phyloP scores from a whole-genome alignment of 306 rosid species.

The Oxytropis ochrocephala region DNA sequence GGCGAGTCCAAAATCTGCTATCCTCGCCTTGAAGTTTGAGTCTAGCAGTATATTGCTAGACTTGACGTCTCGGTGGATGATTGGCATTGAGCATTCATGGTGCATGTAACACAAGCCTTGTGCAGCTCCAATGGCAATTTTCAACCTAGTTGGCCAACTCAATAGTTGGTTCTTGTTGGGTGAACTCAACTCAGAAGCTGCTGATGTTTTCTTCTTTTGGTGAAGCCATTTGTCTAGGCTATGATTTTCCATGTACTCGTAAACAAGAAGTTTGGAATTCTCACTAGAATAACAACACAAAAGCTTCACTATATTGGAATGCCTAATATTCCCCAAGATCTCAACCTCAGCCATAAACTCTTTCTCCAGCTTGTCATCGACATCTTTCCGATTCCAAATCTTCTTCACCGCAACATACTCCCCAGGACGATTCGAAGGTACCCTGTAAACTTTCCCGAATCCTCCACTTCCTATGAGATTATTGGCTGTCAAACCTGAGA shows the following conservation, averaged over 20 bases:
- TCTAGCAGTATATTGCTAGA: slow-evolving; percentile 85
- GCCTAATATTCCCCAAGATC: slow-evolving; percentile 64
- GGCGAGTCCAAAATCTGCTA: slow-evolving; percentile 96
- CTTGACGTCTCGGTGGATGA: slow-evolving; percentile 86
- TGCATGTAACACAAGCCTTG: slow-evolving; percentile 87
- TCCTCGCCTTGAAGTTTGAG: slow-evolving; percentile 56
- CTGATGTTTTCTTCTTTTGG: slow-evolving; percentile 35
- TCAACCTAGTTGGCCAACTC: slow-evolving; percentile 73
- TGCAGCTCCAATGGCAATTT: slow-evolving; percentile 77
- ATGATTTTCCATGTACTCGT: slow-evolving; percentile 78
- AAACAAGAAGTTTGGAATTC: slow-evolving; percentile 69
- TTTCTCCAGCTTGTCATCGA: slow-evolving; percentile 52
- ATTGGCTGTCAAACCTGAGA: slow-evolving; percentile 47
- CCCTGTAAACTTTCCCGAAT: slow-evolving; percentile 68
- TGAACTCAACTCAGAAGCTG: slow-evolving; percentile 17
- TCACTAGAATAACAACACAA: slow-evolving; percentile 70
- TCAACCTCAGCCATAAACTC: slow-evolving; percentile 72
- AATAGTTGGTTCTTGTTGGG: slow-evolving; percentile 23
- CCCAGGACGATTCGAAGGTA: slow-evolving; percentile 37
- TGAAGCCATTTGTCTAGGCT: slow-evolving; percentile 82
- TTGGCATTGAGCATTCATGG: slow-evolving; percentile 67
- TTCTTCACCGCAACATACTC: slow-evolving; percentile 69
- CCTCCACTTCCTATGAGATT: slow-evolving; percentile 91
- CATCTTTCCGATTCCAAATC: slow-evolving; percentile 40
- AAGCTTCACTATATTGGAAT: slow-evolving; percentile 78